Percentiles rank a stretch among this genome's conserved stretches.
Evolutionary conservation across 768 basidiomycete genomes (phyloP).

Genomic region (Obba rivulosa): DNA sequence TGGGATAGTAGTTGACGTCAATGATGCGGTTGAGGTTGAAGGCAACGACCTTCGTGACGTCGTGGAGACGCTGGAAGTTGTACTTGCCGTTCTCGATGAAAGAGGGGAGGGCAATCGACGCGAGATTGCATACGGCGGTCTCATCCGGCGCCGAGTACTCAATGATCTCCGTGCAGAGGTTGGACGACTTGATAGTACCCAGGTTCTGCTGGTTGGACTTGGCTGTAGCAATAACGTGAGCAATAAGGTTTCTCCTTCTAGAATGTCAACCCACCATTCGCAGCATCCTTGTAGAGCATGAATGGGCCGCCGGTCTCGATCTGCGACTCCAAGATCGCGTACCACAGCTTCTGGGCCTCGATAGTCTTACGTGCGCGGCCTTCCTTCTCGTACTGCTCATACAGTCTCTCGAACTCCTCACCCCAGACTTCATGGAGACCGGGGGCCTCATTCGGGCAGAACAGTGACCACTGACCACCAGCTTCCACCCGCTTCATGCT

Average conservation of each 20-base stretch:
- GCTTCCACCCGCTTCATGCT: constrained; percentile 97
- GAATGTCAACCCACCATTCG: constrained; percentile 60
- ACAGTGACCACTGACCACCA: constrained; percentile 88
- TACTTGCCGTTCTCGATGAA: constrained; percentile 81
- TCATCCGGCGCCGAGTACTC: constrained; percentile 98
- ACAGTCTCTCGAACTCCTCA: constrained; percentile 83
- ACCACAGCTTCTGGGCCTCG: constrained; percentile 98
- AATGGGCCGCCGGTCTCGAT: constrained; percentile 99
- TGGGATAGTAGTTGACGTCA: constrained; percentile 93
- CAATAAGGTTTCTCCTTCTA: not conserved
- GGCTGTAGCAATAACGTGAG: constrained; percentile 34
- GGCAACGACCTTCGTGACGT: constrained; percentile 88
- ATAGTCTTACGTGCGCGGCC: constrained; percentile 80
- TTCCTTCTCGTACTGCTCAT: constrained; percentile 84
- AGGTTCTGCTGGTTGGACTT: constrained; percentile 99
- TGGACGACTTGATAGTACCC: constrained; percentile 98
- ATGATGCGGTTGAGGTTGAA: constrained; percentile 93
- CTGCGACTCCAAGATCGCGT: constrained; percentile 92
- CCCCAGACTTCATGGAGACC: constrained; percentile 84
- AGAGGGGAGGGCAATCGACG: constrained; percentile 91
- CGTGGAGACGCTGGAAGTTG: constrained; percentile 94
- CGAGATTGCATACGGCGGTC: constrained; percentile 97
- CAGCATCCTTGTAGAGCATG: constrained; percentile 97
- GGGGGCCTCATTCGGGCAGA: constrained; percentile 97
- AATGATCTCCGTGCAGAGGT: constrained; percentile 98